Base-by-base conservation (phyloP, 176 grass and related monocot genomes). In the Oryza glaberrima region DNA sequence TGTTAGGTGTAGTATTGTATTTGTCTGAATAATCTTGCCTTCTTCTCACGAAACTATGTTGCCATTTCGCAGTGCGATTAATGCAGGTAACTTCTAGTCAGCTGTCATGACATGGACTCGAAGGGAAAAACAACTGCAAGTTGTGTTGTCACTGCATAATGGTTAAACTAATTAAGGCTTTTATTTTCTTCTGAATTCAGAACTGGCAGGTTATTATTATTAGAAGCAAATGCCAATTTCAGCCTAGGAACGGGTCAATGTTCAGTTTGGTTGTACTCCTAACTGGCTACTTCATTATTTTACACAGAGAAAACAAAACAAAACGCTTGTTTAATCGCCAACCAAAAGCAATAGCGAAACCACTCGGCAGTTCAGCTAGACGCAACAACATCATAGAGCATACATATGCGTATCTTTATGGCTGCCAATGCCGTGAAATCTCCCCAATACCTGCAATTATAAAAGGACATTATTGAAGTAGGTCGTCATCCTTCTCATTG, bases 361-460 rank as follows among this genome's bases (percentile, higher is more conserved):
- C 47, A 70, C 14, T 1, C 23, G 65, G 38, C 51, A 23, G 70
- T 70, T 89, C 61, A 81, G 9, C 28, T 65, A 65, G n/a, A 48
- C 41, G 9, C 26, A 81, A 76, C 77, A 14, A n/a, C 20, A 25
- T 80, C 64, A 46, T 12, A 54, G 66, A 86, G 25, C 78, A 72
- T 15, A 23, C 66, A 72, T 15, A 81, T 65, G 88, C 78, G 64
- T 77, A 85, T 71, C 82, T 71, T 81, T 52, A 38, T 63, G 8
- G 64, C 82, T 32, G 52, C 32, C 88, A 78, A 77, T 48, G 73
- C 17, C 78, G 6, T 45, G 36, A 20, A 3, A 77, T 77, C 9
- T 49, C 19, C 13, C 68, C 52, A 41, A 8, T 26, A 16, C n/a
- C 19, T 23, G 28, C 8, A 25, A 61, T 4, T 34, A 65, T 35